Base-by-base conservation (phyloP, 371 early-diverging fungal genomes). In the Mucor mucedo region DNA sequence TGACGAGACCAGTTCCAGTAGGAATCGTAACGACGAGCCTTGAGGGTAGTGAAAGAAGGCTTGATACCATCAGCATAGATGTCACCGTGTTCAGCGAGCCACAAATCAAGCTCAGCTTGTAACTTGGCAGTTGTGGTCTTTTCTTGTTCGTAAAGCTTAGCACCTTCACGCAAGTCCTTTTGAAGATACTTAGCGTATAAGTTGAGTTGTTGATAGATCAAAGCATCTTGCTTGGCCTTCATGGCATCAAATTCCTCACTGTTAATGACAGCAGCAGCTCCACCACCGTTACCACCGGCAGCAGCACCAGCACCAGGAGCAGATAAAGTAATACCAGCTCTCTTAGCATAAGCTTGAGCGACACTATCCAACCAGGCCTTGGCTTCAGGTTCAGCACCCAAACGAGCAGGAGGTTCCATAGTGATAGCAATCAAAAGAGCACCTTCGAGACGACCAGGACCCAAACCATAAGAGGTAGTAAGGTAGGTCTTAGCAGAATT, bases 1-100 rank as follows among this genome's bases (percentile, higher is more conserved):
- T 95, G 95, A 60, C 95, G 91, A 52, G 91, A 93, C 98, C 98
- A 98, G 83, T 98, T 98, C 98, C 98, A 98, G 87, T 91, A 90
- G 33, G 97, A 97, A 65, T 95, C 96, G 69, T 93, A 96, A 29
- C 75, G 80, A 48, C 98, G 93, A 39, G 91, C 95, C 86, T 95
- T 98, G 64, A 87, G 85, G 50, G 80, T 74, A 59, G 87, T 87
- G 77, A 98, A 98, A 27, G 85, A 69, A 14, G 95, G 95, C 54
- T 84, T 85, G 73, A 96, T 93, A 47, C 98, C 97, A 57, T 91
- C 87, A 38, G 92, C 88, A 80, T 94, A 97, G 56, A 84, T 77
- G 41, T 91, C 90, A 58, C 96, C 97, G 65, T 94, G 95, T 77
- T 97, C 97, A 63, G 87, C 89, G 58, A 87, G 74, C 95, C 95